Evolutionary conservation across 768 basidiomycete species (phyloP), one percentile per base, ranked within the genome.

Genomic region (Dacryopinax spathularia): DNA sequence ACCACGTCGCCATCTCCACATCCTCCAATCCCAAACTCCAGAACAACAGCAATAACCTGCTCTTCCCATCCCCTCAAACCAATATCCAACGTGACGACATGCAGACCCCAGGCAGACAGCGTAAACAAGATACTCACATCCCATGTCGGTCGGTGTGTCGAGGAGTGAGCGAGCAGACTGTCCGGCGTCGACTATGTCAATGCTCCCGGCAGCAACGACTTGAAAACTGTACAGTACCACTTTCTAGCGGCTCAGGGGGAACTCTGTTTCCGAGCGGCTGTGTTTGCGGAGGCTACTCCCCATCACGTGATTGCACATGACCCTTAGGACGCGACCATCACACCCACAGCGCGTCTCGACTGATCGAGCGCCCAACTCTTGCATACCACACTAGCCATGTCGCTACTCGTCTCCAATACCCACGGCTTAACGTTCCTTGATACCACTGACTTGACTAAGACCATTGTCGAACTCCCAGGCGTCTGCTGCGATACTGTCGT

Each of bases 161-260:
- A 56, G 48, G 31, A 56, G 48, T 56, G 48, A 56, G 20, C 48
- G 48, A 13, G 48, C 13, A 31, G 48, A 56, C 13, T 3, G 48
- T 56, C 48, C 10, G n/a, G n/a, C n/a, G 5, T 56, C 48, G 48
- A 56, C 48, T 56, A 56, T 31, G 22, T 27, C 31, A 25, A 5
- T 56, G 48, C 48, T 56, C 31, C 48, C 48, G 48, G 25, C 18
- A 31, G 25, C 15, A 25, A 9, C 25, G 29, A n/a, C 22, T 25
- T 56, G 15, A 56, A 29, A 56, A 56, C 48, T 56, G 48, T 56
- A 56, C 48, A 56, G 48, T 15, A 56, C 48, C 48, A 56, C 25
- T 29, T 56, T 41, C 48, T 3, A 56, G 48, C 48, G 48, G 48
- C 48, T 56, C 48, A 56, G 25, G 25, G 9, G 25, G 10, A 13